Percentiles rank a stretch among this genome's conserved stretches.
These are phyloP conservation scores for Paraconiothyrium sp. DNA, from an alignment of 2,329 filamentous ascomycete species.

Conservation along the genomic window DNA sequence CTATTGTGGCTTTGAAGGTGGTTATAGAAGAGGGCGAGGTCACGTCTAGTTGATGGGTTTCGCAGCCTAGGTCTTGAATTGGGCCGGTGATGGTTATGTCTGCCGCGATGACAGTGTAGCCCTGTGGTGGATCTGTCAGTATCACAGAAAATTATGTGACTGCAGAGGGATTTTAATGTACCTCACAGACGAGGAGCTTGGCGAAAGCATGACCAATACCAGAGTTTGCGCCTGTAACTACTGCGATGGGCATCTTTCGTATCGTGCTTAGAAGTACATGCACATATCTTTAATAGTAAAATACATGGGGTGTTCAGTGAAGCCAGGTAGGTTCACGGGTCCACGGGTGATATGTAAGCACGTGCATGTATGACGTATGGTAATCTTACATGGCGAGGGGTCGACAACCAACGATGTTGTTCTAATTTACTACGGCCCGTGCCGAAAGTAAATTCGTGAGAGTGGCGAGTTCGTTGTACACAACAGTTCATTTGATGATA, in stretches of 20 bases:
- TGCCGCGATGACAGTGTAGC: slow-evolving; percentile 45
- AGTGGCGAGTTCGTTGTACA: too few species aligned
- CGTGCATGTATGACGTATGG: slow-evolving; percentile 1
- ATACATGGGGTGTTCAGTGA: not conserved
- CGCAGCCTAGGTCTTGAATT: slow-evolving; percentile 44
- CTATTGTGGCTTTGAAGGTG: slow-evolving; percentile 42
- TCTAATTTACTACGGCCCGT: too few species aligned
- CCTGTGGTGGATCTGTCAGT: slow-evolving; percentile 28
- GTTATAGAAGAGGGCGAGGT: slow-evolving; percentile 47
- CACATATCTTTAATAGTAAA: not conserved
- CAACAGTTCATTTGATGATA: too few species aligned
- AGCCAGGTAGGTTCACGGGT: too few species aligned
- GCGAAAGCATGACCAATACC: slow-evolving; percentile 54
- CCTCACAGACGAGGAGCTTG: slow-evolving; percentile 38
- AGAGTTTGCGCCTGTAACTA: slow-evolving; percentile 55
- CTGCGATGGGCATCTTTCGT: slow-evolving; percentile 47
- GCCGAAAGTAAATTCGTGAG: too few species aligned
- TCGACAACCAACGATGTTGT: not conserved
- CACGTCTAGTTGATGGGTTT: slow-evolving; percentile 46
- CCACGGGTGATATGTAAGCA: not conserved
- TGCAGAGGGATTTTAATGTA: slow-evolving; percentile 13
- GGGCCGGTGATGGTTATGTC: slow-evolving; percentile 41
- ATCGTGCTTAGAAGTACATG: not conserved
- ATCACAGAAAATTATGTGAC: too few species aligned
- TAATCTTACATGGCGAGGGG: not conserved